Base-by-base conservation (phyloP, 257 asterid genomes). In the Scutellaria galericulata region DNA sequence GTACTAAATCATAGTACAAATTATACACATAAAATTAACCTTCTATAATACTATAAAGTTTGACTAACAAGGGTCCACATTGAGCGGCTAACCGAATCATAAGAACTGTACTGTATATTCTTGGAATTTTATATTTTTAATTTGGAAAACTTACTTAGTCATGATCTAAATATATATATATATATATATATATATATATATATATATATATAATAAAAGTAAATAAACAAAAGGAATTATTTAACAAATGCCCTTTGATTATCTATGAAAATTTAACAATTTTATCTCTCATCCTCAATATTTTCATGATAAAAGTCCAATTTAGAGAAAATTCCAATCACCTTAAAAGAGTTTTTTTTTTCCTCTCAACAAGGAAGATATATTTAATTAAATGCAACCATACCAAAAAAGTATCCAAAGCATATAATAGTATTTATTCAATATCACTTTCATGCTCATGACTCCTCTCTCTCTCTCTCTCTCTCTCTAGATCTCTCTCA, bases 371-470 rank as follows among this genome's bases (percentile, higher is more conserved):
- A 57, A 57, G 64, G 44, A 57, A 27, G 64, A 57, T 40, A 27
- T 57, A 59, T 59, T 59, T 59, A 59, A 66, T 59, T 59, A 59
- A 66, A 48, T 68, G 31, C 56, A 62, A 52, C 35, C 77, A 52
- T 61, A 62, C 31, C 22, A 60, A 58, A 67, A 41, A 68, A 11
- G 8, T 59, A 31, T 75, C 31, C 65, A 44, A 61, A 57, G 44
- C 62, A 65, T 40, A 56, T 27, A 64, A 7, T 67, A 42, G 75
- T 60, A 68, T 56, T 67, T 40, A 73, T 78, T 73, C 68, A 64
- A 48, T 69, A 66, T 64, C 73, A 55, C 68, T 62, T 41, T 70
- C 80, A 71, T 64, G 69, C 51, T 48, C 64, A 64, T 77, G 77
- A 63, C 46, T 61, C 53, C 22, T 14, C 55, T 8, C 53, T 35